Conservation (phyloP, 805 yeast genomes). For the Millerago galiae region DNA sequence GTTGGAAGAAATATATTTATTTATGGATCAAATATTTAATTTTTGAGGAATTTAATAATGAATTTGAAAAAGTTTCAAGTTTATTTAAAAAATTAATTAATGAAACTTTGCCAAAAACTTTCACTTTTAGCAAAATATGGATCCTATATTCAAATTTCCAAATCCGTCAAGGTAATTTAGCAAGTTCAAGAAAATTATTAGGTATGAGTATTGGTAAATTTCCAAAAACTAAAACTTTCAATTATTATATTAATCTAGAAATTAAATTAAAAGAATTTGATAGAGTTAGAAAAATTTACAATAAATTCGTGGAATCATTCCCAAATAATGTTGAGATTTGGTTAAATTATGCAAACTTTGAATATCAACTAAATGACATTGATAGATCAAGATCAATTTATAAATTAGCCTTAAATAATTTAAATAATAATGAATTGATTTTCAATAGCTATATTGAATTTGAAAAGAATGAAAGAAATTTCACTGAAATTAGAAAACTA, state of each 20-base stretch:
- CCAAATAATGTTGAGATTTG: constrained; percentile 42
- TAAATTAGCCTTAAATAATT: constrained; percentile 38
- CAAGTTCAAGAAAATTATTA: constrained; percentile 55
- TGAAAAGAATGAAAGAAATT: constrained; percentile 55
- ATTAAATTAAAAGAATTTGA: constrained; percentile 68
- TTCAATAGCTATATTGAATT: constrained; percentile 46
- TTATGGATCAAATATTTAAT: constrained; percentile 64
- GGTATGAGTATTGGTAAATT: constrained; percentile 69
- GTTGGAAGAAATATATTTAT: constrained; percentile 66
- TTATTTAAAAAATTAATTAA: constrained; percentile 45
- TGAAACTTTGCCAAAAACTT: constrained; percentile 45
- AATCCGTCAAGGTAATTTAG: constrained; percentile 49
- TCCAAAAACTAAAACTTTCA: constrained; percentile 54
- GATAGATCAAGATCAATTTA: constrained; percentile 63
- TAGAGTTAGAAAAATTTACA: constrained; percentile 67
- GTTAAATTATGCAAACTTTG: constrained; percentile 63
- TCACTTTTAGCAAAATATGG: constrained; percentile 77
- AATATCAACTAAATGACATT: constrained; percentile 57
- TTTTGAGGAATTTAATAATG: constrained; percentile 48
- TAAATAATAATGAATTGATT: constrained; percentile 18
- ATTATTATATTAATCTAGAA: constrained; percentile 64
- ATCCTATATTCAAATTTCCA: constrained; percentile 63
- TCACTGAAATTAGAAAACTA: constrained; percentile 45
- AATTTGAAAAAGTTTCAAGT: constrained; percentile 39
- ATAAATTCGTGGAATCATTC: constrained; percentile 50